These are phyloP conservation scores for Exophiala sp. DNA, from an alignment of 2,329 filamentous ascomycete species.

Conservation along the genomic window DNA sequence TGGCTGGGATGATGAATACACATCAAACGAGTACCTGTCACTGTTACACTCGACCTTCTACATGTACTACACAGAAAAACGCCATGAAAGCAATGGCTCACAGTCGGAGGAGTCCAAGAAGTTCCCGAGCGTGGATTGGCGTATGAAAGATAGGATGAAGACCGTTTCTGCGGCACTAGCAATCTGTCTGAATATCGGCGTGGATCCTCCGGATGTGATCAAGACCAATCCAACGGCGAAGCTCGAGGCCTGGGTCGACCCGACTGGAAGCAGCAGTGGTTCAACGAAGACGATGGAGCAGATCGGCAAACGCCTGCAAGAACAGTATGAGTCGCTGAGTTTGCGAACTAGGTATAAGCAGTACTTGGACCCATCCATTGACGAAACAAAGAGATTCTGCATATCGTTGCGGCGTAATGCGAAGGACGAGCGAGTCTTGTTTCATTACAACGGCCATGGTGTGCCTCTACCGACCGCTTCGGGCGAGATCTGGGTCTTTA, in stretches of 20 bases:
- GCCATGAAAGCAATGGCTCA: conserved; percentile 89
- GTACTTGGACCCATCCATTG: conserved; percentile 90
- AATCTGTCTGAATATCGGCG: conserved; percentile 93
- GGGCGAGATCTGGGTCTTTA: conserved; percentile 99
- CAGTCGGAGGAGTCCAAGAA: conserved; percentile 58
- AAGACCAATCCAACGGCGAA: conserved; percentile 92
- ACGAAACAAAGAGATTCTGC: conserved; percentile 96
- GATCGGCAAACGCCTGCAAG: conserved; percentile 93
- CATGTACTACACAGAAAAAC: conserved; percentile 99
- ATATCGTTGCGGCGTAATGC: conserved; percentile 85
- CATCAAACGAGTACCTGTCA: conserved; percentile 83
- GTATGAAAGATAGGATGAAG: conserved; percentile 93
- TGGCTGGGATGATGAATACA: conserved; percentile 89
- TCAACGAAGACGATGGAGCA: conserved; percentile 83
- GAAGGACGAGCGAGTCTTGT: conserved; percentile 92
- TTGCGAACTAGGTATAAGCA: conserved; percentile 97
- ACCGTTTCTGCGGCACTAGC: conserved; percentile 93
- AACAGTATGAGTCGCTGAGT: conserved; percentile 92
- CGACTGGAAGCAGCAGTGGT: conserved; percentile 70
- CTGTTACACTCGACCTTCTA: conserved; percentile 92
- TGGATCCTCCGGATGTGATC: conserved; percentile 94
- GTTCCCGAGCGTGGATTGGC: conserved; percentile 80
- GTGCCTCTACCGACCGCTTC: conserved; percentile 93
- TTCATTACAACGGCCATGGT: conserved; percentile 98
- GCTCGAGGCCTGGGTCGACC: conserved; percentile 95